Conservation (phyloP, 1,139 yeast species). For the Debaryomyces udenii region DNA sequence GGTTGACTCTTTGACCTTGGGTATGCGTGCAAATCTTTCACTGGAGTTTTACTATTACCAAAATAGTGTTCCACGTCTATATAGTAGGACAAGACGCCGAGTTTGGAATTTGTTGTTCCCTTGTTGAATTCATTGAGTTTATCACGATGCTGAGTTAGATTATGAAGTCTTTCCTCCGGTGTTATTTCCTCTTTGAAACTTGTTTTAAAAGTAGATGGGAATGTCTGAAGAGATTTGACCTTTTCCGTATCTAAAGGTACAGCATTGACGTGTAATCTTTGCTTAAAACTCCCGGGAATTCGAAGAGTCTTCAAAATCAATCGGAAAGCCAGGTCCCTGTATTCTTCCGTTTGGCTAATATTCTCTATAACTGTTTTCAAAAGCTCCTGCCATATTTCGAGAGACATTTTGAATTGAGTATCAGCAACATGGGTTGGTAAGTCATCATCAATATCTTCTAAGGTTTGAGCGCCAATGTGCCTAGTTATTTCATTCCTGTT, state of each 20-base stretch:
- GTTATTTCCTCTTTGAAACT: slow-evolving; percentile 27
- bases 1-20: slow-evolving; percentile 16
- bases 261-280: slow-evolving; percentile 29
- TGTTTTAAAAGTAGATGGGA: slow-evolving; percentile 27
- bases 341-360: slow-evolving; percentile 19
- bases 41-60: slow-evolving; percentile 11
- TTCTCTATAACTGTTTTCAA: slow-evolving; percentile 43
- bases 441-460: slow-evolving; percentile 30
- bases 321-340: slow-evolving; percentile 29
- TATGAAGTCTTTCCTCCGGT: slow-evolving; percentile 20
- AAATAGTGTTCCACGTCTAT: slow-evolving; percentile 17
- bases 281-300: slow-evolving; percentile 11
- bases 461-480: slow-evolving; percentile 42
- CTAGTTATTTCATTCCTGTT: slow-evolving; percentile 19
- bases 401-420: slow-evolving; percentile 67
- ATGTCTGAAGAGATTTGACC: slow-evolving; percentile 28
- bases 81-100: slow-evolving; percentile 15
- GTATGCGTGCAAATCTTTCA: slow-evolving; percentile 15
- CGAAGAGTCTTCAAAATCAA: slow-evolving; percentile 27
- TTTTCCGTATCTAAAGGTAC: slow-evolving; percentile 33
- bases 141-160: slow-evolving; percentile 22
- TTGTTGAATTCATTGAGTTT: slow-evolving; percentile 23
- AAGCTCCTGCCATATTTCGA: slow-evolving; percentile 58
- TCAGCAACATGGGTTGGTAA: slow-evolving; percentile 63
- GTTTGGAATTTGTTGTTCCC: slow-evolving; percentile 10